Evolutionary conservation across 2,329 filamentous ascomycete species (phyloP).

Genomic region (Blastomyces emzantsi): DNA sequence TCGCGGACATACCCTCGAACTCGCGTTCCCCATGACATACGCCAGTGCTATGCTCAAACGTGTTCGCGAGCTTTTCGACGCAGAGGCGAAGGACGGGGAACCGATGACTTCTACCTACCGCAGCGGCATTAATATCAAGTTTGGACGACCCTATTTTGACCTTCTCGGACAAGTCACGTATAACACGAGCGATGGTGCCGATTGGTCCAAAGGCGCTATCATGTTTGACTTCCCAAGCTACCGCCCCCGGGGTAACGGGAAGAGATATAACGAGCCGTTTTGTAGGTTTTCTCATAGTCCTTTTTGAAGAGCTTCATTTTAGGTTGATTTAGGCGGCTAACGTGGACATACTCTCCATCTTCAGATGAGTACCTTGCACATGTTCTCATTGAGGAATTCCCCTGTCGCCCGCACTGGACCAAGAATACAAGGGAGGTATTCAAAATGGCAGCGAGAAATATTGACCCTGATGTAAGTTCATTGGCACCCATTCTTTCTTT

Average conservation of each 20-base stretch:
- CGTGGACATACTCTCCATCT: not conserved
- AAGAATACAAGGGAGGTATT: slow-evolving; percentile 47
- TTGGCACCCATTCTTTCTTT: not conserved
- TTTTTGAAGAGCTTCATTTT: not conserved
- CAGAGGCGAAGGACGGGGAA: slow-evolving; percentile 36
- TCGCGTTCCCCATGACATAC: slow-evolving; percentile 44
- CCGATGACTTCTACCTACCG: slow-evolving; percentile 45
- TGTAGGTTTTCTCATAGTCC: slow-evolving; percentile 25
- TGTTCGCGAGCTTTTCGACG: slow-evolving; percentile 43
- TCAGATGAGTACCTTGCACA: slow-evolving; percentile 39
- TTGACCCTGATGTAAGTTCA: slow-evolving; percentile 33
- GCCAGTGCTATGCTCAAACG: slow-evolving; percentile 44
- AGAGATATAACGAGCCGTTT: slow-evolving; percentile 44
- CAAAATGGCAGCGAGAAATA: slow-evolving; percentile 37
- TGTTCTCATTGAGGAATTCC: slow-evolving; percentile 43
- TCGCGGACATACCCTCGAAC: slow-evolving; percentile 43
- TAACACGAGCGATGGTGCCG: slow-evolving; percentile 41
- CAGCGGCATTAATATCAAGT: slow-evolving; percentile 47
- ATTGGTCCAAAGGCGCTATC: slow-evolving; percentile 44
- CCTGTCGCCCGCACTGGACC: slow-evolving; percentile 46
- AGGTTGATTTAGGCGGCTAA: not conserved
- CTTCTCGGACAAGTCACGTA: slow-evolving; percentile 44
- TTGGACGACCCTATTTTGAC: slow-evolving; percentile 43
- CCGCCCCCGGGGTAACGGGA: slow-evolving; percentile 39
- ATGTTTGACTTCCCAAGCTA: slow-evolving; percentile 49